Evolutionary conservation across 345 rosid genomes (phyloP).

Genomic region (Excoecaria cochinchinensis): DNA sequence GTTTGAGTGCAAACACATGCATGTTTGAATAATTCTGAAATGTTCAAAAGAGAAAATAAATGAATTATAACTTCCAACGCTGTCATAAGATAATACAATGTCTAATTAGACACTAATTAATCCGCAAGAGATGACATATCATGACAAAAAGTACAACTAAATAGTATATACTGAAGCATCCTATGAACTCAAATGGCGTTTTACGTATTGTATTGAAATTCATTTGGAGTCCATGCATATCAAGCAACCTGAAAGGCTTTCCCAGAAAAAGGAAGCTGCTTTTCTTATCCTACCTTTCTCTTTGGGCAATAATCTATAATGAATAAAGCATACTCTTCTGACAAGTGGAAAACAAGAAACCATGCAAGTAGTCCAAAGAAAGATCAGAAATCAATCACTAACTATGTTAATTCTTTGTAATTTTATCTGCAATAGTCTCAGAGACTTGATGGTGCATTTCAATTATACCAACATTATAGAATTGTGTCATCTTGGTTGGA

Average conservation of each 20-base stretch:
- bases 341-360: neutral
- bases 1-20: conserved; percentile 19
- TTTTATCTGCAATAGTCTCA: neutral
- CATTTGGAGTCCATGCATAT: neutral
- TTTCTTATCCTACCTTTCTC: neutral
- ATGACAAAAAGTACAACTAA: neutral
- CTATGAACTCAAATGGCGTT: neutral
- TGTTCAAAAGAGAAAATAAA: conserved; percentile 1
- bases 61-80: conserved; percentile 1
- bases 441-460: neutral
- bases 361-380: neutral
- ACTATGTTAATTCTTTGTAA: neutral
- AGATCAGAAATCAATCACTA: neutral
- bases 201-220: neutral
- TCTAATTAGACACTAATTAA: neutral
- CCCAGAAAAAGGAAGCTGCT: neutral
- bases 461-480: neutral
- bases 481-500: neutral
- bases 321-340: neutral
- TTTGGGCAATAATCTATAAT: neutral
- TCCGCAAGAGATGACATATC: neutral
- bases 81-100: neutral
- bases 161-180: too few species aligned
- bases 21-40: conserved; percentile 38
- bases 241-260: neutral